Conservation (phyloP, 306 rosid species). For the Rosa chinensis region DNA sequence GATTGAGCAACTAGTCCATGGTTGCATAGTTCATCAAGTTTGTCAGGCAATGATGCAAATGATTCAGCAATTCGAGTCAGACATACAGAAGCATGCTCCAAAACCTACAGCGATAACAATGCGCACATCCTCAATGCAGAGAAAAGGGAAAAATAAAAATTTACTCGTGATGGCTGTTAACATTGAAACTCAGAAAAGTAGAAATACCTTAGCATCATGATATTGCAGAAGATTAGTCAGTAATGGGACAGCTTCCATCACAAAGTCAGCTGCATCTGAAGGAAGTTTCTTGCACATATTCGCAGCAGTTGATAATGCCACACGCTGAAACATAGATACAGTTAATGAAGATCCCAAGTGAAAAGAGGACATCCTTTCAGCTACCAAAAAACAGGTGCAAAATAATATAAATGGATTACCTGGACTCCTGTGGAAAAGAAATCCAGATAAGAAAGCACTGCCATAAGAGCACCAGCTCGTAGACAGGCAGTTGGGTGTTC, state of each 20-base stretch:
- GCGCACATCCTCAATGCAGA: not conserved
- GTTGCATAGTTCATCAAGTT: slow-evolving; percentile 87
- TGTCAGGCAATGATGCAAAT: slow-evolving; percentile 89
- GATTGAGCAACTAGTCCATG: slow-evolving; percentile 96
- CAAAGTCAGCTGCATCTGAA: slow-evolving; percentile 98
- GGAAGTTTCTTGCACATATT: slow-evolving; percentile 99
- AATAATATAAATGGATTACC: slow-evolving; percentile 41
- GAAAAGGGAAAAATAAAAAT: not conserved
- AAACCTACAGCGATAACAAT: slow-evolving; percentile 54
- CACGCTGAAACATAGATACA: slow-evolving; percentile 58
- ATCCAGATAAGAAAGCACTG: slow-evolving; percentile 92
- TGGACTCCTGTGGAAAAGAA: slow-evolving; percentile 99
- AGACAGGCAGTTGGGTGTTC: slow-evolving; percentile 99
- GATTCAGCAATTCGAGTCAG: slow-evolving; percentile 99
- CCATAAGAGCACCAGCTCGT: slow-evolving; percentile 99
- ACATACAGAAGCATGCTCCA: slow-evolving; percentile 99
- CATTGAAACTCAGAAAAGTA: not conserved
- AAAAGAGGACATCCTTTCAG: not conserved
- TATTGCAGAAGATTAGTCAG: slow-evolving; percentile 95
- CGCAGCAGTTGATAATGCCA: slow-evolving; percentile 97
- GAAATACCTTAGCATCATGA: slow-evolving; percentile 84
- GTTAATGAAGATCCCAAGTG: not conserved
- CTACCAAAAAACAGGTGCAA: not conserved
- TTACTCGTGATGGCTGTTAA: not conserved
- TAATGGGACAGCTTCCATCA: slow-evolving; percentile 98